Evolutionary conservation across 495 filamentous ascomycete species (phyloP), one percentile per base, ranked within the genome.

Genomic region (Pyrenopolyporus hunteri): DNA sequence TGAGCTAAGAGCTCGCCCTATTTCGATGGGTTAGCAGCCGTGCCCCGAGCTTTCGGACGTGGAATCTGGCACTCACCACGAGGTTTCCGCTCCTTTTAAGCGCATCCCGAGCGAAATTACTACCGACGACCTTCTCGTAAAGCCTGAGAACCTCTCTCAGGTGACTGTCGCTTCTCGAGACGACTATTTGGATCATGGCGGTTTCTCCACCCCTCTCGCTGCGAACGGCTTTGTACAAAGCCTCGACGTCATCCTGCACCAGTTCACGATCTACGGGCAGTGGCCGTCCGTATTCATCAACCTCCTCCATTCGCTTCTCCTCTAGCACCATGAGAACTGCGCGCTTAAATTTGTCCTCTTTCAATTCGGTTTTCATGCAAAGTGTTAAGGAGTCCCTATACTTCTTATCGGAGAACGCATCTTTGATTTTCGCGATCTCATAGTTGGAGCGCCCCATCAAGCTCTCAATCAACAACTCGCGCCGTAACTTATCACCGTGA

Each of bases 1-100:
- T 98, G 94, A 9, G 93, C 91, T 17, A 98, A 85, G 14, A 94
- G 85, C 76, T 98, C 94, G 40, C 94, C 94, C 94, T 97, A 65
- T 39, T 53, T 26, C 46, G 29, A 28, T 60, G 16, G 10, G 45
- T 45, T 58, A 66, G 53, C 43, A 42, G 55, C 29, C 32, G 19
- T 55, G 11, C 32, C 52, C 22, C 23, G 20, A 36, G 17, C 16
- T 3, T 2, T 16, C 22, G 32, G 50, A 57, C 42, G 57, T 28
- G 8, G 10, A 13, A 36, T 35, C 10, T 26, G 7, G 70, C 25
- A 87, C 90, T 60, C 83, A 96, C 93, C 25, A 97, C 93, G 44
- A 98, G 78, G 68, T 97, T 98, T 13, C 85, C 86, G 62, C 89
- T 92, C 78, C 93, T 96, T 69, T 84, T 85, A 67, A 97, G 84